Evolutionary conservation across 768 basidiomycete species (phyloP), one percentile per base, ranked within the genome.

Genomic region (Tulasnella sp.): DNA sequence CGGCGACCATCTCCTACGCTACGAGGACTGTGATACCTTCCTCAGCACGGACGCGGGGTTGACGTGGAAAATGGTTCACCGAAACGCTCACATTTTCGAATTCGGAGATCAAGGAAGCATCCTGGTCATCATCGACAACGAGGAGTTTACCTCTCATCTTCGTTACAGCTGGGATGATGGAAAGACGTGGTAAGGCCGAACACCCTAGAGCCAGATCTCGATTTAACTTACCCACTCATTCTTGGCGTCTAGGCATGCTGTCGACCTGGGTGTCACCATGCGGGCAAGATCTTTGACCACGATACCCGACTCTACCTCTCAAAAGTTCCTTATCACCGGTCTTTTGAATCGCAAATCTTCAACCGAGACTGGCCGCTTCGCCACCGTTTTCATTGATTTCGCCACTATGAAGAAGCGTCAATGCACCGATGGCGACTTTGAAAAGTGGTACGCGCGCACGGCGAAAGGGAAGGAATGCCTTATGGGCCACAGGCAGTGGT

Each of bases 401-500:
- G 83, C 88, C 0, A 80, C 84, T 6, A 86, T 89, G 8, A 83
- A 87, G 65, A 81, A 86, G 41, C 84, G 86, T 35, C 85, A 97
- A 79, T 99, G 97, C 73, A 79, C 64, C 0, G 81, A 84, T 0
- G 73, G 76, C 8, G 97, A 99, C 78, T 90, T 92, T 75, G 95
- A 98, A 80, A 84, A 79, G 73, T 98, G 95, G 95, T 90, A 90
- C 79, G 95, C 92, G 6, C 83, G 93, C 42, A 82, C 84, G 17
- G 82, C 79, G n/a, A 83, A 81, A 17, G 85, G 84, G 63, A 83
- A 84, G 40, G 86, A 92, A 75, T 98, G 96, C 79, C 80, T 98
- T 29, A 95, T 98, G 93, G 96, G 96, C 0, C 93, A 92, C 77
- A 94, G 91, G 92, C 96, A 98, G 90, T 98, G 91, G 89, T 99